These are phyloP conservation scores for Yamadazyma dushanensis DNA, from an alignment of 1,139 yeast genomes.

Conservation along the genomic window DNA sequence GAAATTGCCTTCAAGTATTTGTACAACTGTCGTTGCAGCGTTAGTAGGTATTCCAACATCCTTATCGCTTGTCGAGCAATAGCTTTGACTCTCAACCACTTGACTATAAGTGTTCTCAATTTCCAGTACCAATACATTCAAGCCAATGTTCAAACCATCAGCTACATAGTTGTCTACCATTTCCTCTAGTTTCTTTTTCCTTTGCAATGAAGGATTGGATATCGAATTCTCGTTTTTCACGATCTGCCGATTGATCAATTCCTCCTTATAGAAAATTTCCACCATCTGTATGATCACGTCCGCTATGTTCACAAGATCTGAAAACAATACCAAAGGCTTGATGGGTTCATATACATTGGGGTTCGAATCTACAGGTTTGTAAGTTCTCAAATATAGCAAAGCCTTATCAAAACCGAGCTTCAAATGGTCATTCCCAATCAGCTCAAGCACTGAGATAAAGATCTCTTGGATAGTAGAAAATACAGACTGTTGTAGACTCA, in stretches of 20 bases:
- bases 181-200: slow-evolving; percentile 77
- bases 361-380: slow-evolving; percentile 35
- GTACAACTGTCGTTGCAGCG: slow-evolving; percentile 66
- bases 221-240: slow-evolving; percentile 75
- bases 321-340: slow-evolving; percentile 83
- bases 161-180: slow-evolving; percentile 88
- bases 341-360: slow-evolving; percentile 37
- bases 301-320: slow-evolving; percentile 89
- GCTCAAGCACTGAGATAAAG: slow-evolving; percentile 63
- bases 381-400: slow-evolving; percentile 62
- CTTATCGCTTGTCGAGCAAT: slow-evolving; percentile 10
- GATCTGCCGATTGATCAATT: slow-evolving; percentile 60
- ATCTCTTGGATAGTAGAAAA: slow-evolving; percentile 50
- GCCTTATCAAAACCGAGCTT: slow-evolving; percentile 84
- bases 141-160: slow-evolving; percentile 86
- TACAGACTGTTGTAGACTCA: slow-evolving; percentile 31
- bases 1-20: slow-evolving; percentile 70
- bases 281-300: slow-evolving; percentile 92
- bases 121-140: slow-evolving; percentile 82
- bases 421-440: slow-evolving; percentile 72
- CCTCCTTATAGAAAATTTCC: slow-evolving; percentile 87
- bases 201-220: slow-evolving; percentile 75
- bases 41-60: slow-evolving; percentile 56
- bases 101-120: slow-evolving; percentile 42
- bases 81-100: slow-evolving; percentile 9